A percentile compares a stretch with the other conserved stretches of the same genome.
These are phyloP conservation scores for Collybia sp. DNA, from an alignment of 768 basidiomycete genomes.

Conservation along the genomic window DNA sequence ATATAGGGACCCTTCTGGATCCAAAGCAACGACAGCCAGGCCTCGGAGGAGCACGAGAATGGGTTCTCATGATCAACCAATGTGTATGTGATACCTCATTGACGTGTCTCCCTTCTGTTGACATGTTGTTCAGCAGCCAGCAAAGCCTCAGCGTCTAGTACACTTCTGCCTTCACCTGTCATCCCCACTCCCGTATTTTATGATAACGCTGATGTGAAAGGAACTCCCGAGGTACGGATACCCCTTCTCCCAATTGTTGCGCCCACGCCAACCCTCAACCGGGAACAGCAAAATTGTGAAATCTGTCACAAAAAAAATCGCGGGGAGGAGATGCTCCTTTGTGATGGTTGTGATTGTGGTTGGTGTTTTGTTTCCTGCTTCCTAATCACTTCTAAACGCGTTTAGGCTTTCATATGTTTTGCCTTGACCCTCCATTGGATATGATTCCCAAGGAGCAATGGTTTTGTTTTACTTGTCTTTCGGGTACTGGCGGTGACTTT, in stretches of 20 bases:
- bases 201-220: slow-evolving; percentile 41
- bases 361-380: slow-evolving; percentile 8
- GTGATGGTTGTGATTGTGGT: slow-evolving; percentile 44
- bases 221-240: slow-evolving; percentile 47
- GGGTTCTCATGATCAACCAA: slow-evolving; percentile 45
- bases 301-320: slow-evolving; percentile 87
- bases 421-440: slow-evolving; percentile 86
- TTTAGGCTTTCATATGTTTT: slow-evolving; percentile 93
- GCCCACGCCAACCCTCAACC: slow-evolving; percentile 19
- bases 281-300: slow-evolving; percentile 77
- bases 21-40: slow-evolving; percentile 29
- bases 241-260: slow-evolving; percentile 20
- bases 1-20: slow-evolving; percentile 46
- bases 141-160: slow-evolving; percentile 26
- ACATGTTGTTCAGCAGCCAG: slow-evolving; percentile 21
- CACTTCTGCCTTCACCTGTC: slow-evolving; percentile 25
- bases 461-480: slow-evolving; percentile 91
- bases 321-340: slow-evolving; percentile 86
- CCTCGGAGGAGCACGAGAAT: slow-evolving; percentile 51
- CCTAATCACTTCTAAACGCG: slow-evolving; percentile 8
- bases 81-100: slow-evolving; percentile 23
- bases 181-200: slow-evolving; percentile 44
- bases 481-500: slow-evolving; percentile 91
- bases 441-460: slow-evolving; percentile 91
- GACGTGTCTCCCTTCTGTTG: slow-evolving; percentile 6